Evolutionary conservation across 306 rosid genomes (phyloP).

Genomic region (Pterocarpus macrocarpus): DNA sequence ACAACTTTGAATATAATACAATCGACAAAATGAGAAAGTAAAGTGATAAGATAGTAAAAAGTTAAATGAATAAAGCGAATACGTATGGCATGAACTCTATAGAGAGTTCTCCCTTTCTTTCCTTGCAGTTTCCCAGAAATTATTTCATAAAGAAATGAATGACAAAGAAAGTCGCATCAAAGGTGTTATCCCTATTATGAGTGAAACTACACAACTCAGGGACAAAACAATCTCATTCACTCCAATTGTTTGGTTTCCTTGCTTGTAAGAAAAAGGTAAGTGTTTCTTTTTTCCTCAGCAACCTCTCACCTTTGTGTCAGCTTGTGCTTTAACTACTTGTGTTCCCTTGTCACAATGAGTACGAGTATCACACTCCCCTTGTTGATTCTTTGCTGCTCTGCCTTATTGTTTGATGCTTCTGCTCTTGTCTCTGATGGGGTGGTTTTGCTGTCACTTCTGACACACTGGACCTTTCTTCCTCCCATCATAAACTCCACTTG

Average conservation of each 20-base stretch:
- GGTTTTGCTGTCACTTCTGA: constrained; percentile 57
- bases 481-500: constrained; percentile 56
- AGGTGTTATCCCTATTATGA: no score
- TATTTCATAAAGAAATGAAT: no score
- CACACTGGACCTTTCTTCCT: constrained; percentile 57
- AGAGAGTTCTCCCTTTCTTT: no score
- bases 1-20: no score
- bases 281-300: not conserved
- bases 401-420: constrained; percentile 21
- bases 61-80: no score
- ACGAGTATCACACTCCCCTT: constrained; percentile 26
- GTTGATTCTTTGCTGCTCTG: constrained; percentile 44
- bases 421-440: constrained; percentile 66
- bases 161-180: no score
- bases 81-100: no score
- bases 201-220: not conserved
- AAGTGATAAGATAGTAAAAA: no score
- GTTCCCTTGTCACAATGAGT: not conserved
- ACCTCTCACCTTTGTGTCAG: not conserved
- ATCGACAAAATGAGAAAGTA: no score
- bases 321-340: not conserved
- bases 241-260: not conserved
- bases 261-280: not conserved
- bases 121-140: no score
- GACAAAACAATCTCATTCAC: not conserved